A percentile compares a stretch with the other conserved stretches of the same genome.
Evolutionary conservation across 345 rosid species (phyloP).

Genomic region (Camelina sativa): DNA sequence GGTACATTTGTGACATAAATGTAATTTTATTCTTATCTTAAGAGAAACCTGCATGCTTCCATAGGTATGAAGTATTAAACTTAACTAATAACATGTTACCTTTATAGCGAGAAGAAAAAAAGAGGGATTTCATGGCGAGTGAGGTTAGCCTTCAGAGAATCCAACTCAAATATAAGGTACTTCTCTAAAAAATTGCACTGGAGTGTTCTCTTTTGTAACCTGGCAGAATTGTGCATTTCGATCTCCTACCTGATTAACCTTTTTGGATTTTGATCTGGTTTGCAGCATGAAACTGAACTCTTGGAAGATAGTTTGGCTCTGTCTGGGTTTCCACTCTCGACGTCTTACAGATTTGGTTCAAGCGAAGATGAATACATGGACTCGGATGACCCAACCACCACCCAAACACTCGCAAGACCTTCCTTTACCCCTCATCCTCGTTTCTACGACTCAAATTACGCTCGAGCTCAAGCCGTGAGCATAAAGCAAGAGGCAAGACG

Average conservation of each 20-base stretch:
- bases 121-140: slow-evolving; percentile 76
- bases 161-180: slow-evolving; percentile 85
- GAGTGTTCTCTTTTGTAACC: not conserved
- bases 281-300: slow-evolving; percentile 83
- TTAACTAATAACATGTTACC: slow-evolving; percentile 18
- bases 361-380: slow-evolving; percentile 86
- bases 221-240: not conserved
- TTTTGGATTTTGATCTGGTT: slow-evolving; percentile 16
- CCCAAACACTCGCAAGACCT: slow-evolving; percentile 51
- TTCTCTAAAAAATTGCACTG: not conserved
- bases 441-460: slow-evolving; percentile 49
- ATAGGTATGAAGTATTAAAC: slow-evolving; percentile 10
- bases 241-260: not conserved
- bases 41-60: slow-evolving; percentile 9
- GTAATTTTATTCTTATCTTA: not conserved
- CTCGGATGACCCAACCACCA: slow-evolving; percentile 74
- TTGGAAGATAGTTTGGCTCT: slow-evolving; percentile 72
- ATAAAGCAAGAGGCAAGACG: slow-evolving; percentile 72
- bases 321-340: slow-evolving; percentile 63
- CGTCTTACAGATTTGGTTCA: slow-evolving; percentile 65
- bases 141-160: slow-evolving; percentile 85
- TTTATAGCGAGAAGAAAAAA: slow-evolving; percentile 84
- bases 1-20: slow-evolving; percentile 46
- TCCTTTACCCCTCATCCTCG: slow-evolving; percentile 51
- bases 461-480: slow-evolving; percentile 51